Conservation (phyloP, 2,329 filamentous ascomycete genomes). For the Orbilia brochopaga region DNA sequence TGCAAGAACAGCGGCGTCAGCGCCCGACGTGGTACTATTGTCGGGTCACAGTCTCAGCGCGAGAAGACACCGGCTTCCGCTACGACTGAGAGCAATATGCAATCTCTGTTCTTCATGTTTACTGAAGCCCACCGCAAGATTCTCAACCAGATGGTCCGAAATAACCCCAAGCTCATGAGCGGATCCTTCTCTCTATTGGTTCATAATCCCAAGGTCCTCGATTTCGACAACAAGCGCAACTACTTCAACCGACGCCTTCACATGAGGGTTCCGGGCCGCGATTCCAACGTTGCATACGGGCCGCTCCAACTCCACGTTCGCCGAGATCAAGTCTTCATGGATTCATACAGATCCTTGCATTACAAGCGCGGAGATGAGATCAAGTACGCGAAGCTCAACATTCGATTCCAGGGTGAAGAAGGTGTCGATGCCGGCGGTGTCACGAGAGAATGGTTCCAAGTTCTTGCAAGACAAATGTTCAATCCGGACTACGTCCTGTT, state of each 20-base stretch:
- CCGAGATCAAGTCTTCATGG: conserved; percentile 93
- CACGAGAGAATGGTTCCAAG: conserved; percentile 98
- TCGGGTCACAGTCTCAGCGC: conserved; percentile 60
- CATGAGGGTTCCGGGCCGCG: conserved; percentile 72
- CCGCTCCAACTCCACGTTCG: conserved; percentile 84
- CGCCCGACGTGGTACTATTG: conserved; percentile 23
- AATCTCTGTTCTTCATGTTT: conserved; percentile 92
- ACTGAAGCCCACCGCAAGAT: conserved; percentile 98
- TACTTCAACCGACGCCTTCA: conserved; percentile 97
- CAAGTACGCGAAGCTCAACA: conserved; percentile 98
- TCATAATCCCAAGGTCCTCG: conserved; percentile 97
- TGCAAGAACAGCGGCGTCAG: conserved; percentile 90
- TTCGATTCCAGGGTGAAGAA: conserved; percentile 95
- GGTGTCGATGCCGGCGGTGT: conserved; percentile 97
- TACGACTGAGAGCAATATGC: conserved; percentile 67
- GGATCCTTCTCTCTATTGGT: conserved; percentile 94
- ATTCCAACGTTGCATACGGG: conserved; percentile 68
- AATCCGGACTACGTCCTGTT: conserved; percentile 97
- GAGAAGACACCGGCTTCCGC: conserved; percentile 51
- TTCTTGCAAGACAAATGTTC: conserved; percentile 97
- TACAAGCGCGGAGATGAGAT: conserved; percentile 97
- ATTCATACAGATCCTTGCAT: conserved; percentile 97
- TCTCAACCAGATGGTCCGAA: conserved; percentile 93
- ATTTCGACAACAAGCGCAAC: conserved; percentile 99
- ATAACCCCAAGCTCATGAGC: conserved; percentile 98